phyloP scores from a whole-genome alignment of 2,329 filamentous ascomycete species.

The Hypoxylon sp. region DNA sequence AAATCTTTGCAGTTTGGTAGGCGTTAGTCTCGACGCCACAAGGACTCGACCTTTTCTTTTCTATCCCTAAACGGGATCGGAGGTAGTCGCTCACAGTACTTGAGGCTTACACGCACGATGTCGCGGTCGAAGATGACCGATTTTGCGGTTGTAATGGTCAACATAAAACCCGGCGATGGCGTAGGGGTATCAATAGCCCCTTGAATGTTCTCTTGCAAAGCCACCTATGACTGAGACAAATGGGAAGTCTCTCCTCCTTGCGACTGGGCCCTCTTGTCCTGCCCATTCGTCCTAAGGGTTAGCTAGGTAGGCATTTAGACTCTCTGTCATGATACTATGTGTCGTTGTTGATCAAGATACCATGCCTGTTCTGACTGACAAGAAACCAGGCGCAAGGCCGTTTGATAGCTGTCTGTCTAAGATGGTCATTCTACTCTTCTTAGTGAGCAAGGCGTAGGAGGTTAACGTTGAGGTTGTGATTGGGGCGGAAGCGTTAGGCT shows the following conservation, averaged over 20 bases:
- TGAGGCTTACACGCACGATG: neutral
- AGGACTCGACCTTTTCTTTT: neutral
- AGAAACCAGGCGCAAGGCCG: no score
- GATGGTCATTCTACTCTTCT: no score
- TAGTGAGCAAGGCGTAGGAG: no score
- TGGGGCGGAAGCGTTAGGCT: no score
- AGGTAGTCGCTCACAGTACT: neutral
- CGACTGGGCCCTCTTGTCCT: neutral
- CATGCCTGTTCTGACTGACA: no score
- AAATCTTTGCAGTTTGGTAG: neutral
- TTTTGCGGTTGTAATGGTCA: constrained; percentile 1
- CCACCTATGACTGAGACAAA: neutral
- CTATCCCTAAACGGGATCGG: neutral
- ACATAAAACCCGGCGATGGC: neutral
- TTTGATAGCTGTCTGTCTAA: no score
- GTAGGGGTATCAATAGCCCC: neutral
- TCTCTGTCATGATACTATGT: no score
- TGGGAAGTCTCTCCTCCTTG: neutral
- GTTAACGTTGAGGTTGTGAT: no score
- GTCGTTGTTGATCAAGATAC: no score
- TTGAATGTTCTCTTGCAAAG: neutral
- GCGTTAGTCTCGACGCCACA: neutral
- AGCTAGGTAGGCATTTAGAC: no score
- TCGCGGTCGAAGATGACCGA: constrained; percentile 2
- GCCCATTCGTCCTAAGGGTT: no score